phyloP scores from a whole-genome alignment of 768 basidiomycete genomes.

The Clathrus columnatus region DNA sequence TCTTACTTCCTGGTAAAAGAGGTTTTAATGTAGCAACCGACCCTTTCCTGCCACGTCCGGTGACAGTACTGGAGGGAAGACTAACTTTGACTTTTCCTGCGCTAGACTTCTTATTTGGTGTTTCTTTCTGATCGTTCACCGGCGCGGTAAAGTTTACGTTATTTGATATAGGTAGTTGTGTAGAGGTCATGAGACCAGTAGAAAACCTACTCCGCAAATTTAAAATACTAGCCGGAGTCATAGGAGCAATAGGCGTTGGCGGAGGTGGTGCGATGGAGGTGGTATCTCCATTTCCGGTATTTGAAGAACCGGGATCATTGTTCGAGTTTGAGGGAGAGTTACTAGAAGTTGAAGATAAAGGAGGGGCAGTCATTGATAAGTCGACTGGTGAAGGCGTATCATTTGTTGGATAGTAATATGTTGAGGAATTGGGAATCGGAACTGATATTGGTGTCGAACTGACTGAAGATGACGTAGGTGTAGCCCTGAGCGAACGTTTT shows the following conservation, averaged over 20 bases:
- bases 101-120: background rate
- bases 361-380: slow-evolving; percentile 81
- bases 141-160: slow-evolving; percentile 15
- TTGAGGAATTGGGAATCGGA: slow-evolving; percentile 15
- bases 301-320: background rate
- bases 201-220: slow-evolving; percentile 62
- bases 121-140: slow-evolving; percentile 11
- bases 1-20: slow-evolving; percentile 55
- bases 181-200: slow-evolving; percentile 31
- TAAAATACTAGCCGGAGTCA: slow-evolving; percentile 90
- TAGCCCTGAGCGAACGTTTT: slow-evolving; percentile 36
- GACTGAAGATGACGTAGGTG: slow-evolving; percentile 15
- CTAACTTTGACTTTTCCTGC: background rate
- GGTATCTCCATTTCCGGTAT: background rate
- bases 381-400: slow-evolving; percentile 86
- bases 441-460: slow-evolving; percentile 24
- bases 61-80: background rate
- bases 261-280: slow-evolving; percentile 1
- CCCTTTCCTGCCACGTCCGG: slow-evolving; percentile 20
- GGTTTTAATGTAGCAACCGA: slow-evolving; percentile 45
- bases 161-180: slow-evolving; percentile 18
- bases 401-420: slow-evolving; percentile 9
- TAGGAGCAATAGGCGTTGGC: slow-evolving; percentile 47
- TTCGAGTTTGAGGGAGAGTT: slow-evolving; percentile 13
- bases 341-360: slow-evolving; percentile 30